Base-by-base conservation (phyloP, 495 filamentous ascomycete genomes). In the Parachaetomium inaequale region DNA sequence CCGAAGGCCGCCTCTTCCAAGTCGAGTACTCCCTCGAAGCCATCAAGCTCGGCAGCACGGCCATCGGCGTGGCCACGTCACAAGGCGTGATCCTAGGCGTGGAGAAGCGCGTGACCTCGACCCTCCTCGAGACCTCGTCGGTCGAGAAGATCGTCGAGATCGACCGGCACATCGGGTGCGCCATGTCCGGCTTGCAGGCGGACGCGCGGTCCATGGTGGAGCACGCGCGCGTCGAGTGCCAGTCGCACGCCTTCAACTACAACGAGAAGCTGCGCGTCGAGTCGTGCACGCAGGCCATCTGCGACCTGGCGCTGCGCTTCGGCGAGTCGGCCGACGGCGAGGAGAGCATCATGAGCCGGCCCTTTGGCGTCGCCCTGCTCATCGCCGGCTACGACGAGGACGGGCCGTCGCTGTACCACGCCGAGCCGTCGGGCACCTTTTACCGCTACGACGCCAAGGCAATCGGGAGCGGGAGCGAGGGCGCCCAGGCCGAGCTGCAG, bases 21-120 rank as follows among this genome's bases (percentile, higher is more conserved):
- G 94, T 98, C 80, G 94, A 98, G 88, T 98, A 98, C 85, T 98
- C 95, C 61, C 89, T 98, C 65, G 94, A 98, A 85, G 94, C 94
- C 76, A 98, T 98, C 85, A 98, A 98, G 79, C 91, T 98, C 69
- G 94, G 94, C 70, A 94, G 90, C 59, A 98, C 94, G 63, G 94
- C 94, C 68, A 98, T 98, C 80, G 94, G 94, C 71, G 92, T 98
- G 64, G 91, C 94, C 66, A 98, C 94, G 46, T 87, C 87, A 55
- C 87, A 92, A 66, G 94, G 94, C 74, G 93, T 97, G 49, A 88
- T 98, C 71, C 86, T 98, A 17, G 94, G 95, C 68, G 94, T 98
- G 53, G 94, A 98, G 80, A 98, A 98, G 85, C 94, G 94, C 66
- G 95, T 98, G 66, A 98, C 94, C 64, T 96, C 91, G 55, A 92